Base-by-base conservation (phyloP, 192 early-diverging fungal genomes). In the Gonapodya prolifera region DNA sequence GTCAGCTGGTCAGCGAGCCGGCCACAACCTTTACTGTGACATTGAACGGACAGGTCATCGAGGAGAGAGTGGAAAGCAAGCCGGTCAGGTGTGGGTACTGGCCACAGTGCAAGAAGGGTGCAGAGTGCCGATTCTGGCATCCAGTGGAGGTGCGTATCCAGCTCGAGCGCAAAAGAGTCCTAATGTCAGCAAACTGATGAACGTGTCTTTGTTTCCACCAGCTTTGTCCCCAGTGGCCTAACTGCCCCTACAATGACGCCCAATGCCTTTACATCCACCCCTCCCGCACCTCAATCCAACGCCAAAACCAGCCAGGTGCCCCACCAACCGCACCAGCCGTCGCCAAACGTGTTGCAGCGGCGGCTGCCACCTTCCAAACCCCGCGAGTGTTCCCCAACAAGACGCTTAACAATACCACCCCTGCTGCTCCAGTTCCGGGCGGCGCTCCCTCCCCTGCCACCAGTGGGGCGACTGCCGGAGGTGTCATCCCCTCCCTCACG, bases 41-140 rank as follows among this genome's bases (percentile, higher is more conserved):
- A 16, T 23, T 61, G 8, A 61, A 61, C 45, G 45, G 45, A 23
- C 45, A 61, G 45, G 45, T 61, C 8, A 61, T 61, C 23, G 45
- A 61, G 45, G 45, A 61, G 45, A 61, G 45, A 18, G 45, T 28
- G 17, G 18, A 76, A 70, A 69, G 30, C 17, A 76, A 76, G 45
- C 35, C 29, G 30, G 45, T 70, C 30, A 30, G 75, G 35, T 76
- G 75, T 70, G 34, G 23, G 2, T 76, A 76, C 34, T 76, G 75
- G 75, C 75, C 75, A 34, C 35, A 76, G 35, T 76, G 75, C 69
- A 76, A 76, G 35, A 35, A 70, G 30, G 75, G 75, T 1, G 45
- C 35, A 16, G 32, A 76, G 34, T 76, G 75, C 69, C 30, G 69
- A 76, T 76, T 76, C 75, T 76, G 75, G 75, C 75, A 76, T 34